Base-by-base conservation (phyloP, 75 land plant species). In the Pseudotsuga menziesii region DNA sequence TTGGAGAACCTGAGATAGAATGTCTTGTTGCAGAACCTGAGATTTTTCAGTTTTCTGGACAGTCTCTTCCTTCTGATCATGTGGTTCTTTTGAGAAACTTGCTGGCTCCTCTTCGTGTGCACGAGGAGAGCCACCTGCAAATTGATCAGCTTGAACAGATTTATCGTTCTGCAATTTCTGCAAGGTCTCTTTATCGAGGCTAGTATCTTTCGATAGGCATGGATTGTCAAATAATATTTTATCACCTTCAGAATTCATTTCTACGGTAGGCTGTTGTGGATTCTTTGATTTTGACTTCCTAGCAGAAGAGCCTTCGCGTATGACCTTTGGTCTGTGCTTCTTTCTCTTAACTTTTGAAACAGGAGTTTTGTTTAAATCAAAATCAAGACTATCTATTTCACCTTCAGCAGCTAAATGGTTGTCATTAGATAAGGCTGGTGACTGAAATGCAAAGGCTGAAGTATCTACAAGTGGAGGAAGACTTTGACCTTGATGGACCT, bases 251-350 rank as follows among this genome's bases (percentile, higher is more conserved):
- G 20, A 20, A 20, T 73, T n/a, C 56, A 13, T 72, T 32, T 44
- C 7, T 20, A 58, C 23, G 17, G 20, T 4, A 32, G 81, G 17
- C 58, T 79, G 35, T 14, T 57, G 23, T 4, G 22, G 22, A 16
- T 62, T 61, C 77, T 60, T 76, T 61, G 73, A 5, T 22, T 87
- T 86, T 25, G 82, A 82, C 22, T 56, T 78, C 74, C 62, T 79
- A 20, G 66, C 80, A n/a, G 85, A 78, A 70, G 88, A 86, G 12
- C 78, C 85, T 80, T 88, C 92, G 1, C 0, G 27, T 4, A 86
- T 54, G 13, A 86, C 90, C 32, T 79, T 86, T 16, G 92, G 90
- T 75, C 88, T 80, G 77, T 83, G 83, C 71, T 90, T 89, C 63
- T 72, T 88, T 77, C 88, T 81, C 61, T 58, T 87, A 2, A 77